A percentile compares a stretch with the other conserved stretches of the same genome.
Conservation (phyloP, 192 early-diverging fungal species). For the Polychytrium aggregatum region DNA sequence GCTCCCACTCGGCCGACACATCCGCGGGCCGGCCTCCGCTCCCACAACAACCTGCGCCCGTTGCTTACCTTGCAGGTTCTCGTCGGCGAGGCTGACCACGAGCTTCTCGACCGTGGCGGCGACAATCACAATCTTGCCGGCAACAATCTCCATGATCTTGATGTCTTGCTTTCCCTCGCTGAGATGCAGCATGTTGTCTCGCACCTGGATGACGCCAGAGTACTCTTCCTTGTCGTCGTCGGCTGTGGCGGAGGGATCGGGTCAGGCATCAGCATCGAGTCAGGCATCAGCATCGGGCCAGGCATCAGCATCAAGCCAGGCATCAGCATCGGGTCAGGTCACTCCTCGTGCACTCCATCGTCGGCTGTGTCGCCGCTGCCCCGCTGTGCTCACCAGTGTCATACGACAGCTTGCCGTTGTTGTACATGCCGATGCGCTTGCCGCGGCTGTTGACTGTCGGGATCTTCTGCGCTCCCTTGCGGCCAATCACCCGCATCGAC, state of each 20-base stretch:
- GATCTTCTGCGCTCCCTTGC: conserved; percentile 6
- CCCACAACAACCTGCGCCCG: neutral
- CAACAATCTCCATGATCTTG: conserved; percentile 43
- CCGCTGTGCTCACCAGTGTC: conserved; percentile 1
- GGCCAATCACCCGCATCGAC: conserved; percentile 1
- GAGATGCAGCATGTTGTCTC: conserved; percentile 29
- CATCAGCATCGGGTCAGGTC: too few species aligned
- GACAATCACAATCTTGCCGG: conserved; percentile 40
- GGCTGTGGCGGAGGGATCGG: neutral
- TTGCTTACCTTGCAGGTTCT: conserved; percentile 44
- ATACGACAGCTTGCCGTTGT: conserved; percentile 12
- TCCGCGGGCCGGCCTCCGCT: too few species aligned
- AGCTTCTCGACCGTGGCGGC: conserved; percentile 54
- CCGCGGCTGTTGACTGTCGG: conserved; percentile 22
- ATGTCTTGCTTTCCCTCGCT: conserved; percentile 44
- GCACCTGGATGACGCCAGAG: conserved; percentile 14
- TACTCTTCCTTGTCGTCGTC: neutral
- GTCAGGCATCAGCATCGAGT: too few species aligned
- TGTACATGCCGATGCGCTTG: conserved; percentile 16
- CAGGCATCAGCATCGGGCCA: too few species aligned
- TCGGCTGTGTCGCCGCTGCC: neutral
- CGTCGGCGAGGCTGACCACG: conserved; percentile 48
- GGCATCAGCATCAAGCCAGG: too few species aligned
- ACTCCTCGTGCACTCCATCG: neutral
- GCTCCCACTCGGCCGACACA: too few species aligned